Evolutionary conservation across 768 basidiomycete species (phyloP).

Genomic region (Xanthoconium purpureum): DNA sequence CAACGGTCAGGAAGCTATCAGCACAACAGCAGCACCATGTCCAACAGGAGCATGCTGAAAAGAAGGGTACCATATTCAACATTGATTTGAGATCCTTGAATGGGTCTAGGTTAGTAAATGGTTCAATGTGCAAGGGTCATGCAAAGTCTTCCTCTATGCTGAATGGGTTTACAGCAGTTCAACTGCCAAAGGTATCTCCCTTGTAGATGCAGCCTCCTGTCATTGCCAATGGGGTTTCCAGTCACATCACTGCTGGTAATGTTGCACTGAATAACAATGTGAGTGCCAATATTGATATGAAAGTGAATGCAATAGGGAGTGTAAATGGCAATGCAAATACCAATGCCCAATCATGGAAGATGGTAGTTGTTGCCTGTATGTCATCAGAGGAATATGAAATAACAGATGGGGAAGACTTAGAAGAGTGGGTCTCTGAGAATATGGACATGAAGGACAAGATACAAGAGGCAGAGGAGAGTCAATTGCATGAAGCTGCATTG

Average conservation of each 20-base stretch:
- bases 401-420: conserved; percentile 54
- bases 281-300: not conserved
- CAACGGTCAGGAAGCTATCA: conserved; percentile 28
- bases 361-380: conserved; percentile 45
- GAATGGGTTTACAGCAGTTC: conserved; percentile 11
- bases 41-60: conserved; percentile 12
- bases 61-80: no score
- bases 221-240: conserved; percentile 14
- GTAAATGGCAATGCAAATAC: not conserved
- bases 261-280: not conserved
- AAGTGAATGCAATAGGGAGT: no score
- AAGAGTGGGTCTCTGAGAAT: conserved; percentile 64
- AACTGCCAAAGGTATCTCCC: conserved; percentile 9
- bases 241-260: conserved; percentile 1
- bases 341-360: conserved; percentile 25
- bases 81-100: no score
- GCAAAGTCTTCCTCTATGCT: not conserved
- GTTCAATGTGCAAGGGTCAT: no score
- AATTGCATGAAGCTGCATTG: conserved; percentile 53
- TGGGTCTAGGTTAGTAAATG: no score
- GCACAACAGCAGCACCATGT: conserved; percentile 22
- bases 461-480: conserved; percentile 30
- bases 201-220: conserved; percentile 18
- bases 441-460: conserved; percentile 37
- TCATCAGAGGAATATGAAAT: conserved; percentile 51